Evolutionary conservation across 495 filamentous ascomycete species (phyloP).

Genomic region (Neurospora tetraspora): DNA sequence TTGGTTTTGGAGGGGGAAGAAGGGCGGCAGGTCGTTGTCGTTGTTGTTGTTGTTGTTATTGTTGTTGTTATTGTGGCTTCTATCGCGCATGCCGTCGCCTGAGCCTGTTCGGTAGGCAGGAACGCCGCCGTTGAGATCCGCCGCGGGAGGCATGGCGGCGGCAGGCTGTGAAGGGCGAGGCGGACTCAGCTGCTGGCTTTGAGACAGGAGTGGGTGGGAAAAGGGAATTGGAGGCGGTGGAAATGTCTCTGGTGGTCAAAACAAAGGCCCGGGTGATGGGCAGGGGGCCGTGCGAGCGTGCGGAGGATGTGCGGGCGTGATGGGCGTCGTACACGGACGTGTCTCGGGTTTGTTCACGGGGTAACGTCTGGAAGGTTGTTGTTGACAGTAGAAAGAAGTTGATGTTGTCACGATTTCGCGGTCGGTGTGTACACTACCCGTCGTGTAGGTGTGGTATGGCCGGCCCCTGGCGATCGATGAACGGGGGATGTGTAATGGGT

Average conservation of each 20-base stretch:
- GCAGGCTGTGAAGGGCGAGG: not conserved
- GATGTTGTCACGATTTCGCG: not conserved
- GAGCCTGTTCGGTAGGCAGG: not conserved
- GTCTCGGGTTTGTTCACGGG: not conserved
- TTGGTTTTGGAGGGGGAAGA: not conserved
- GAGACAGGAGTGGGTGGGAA: not conserved
- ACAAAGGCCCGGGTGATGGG: not conserved
- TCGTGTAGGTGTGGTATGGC: not conserved
- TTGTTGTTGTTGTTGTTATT: not conserved
- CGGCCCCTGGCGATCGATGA: not conserved
- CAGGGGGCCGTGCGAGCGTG: not conserved
- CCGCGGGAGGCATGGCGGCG: constrained; percentile 9
- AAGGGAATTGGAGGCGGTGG: not conserved
- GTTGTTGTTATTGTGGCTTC: not conserved
- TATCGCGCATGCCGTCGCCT: not conserved
- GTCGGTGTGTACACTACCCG: not conserved
- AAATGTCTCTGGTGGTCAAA: not conserved
- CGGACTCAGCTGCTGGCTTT: not conserved
- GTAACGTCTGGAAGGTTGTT: not conserved
- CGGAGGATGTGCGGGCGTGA: not conserved
- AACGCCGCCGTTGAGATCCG: constrained; percentile 6
- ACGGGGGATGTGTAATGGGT: not conserved
- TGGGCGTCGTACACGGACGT: not conserved
- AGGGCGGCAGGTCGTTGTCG: not conserved
- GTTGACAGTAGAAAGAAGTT: not conserved